These are phyloP conservation scores for Solanum pennellii DNA, from an alignment of 257 asterid genomes.

Conservation along the genomic window DNA sequence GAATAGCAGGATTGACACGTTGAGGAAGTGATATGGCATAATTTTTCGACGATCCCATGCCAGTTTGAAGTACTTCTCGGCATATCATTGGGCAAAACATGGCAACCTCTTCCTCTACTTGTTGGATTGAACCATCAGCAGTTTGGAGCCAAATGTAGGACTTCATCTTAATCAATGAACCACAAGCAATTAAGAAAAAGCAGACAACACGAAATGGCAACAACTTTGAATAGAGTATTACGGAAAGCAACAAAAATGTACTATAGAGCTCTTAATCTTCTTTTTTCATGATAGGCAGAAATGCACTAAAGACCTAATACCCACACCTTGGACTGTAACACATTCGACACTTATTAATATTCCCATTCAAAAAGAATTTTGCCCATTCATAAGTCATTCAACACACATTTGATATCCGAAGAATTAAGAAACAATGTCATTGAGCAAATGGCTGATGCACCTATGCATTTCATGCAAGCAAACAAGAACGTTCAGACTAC, in stretches of 20 bases:
- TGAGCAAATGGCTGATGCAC: not conserved
- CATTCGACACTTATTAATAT: not conserved
- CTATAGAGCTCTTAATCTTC: not conserved
- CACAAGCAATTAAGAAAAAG: not conserved
- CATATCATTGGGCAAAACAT: constrained; percentile 76
- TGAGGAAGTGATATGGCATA: constrained; percentile 83
- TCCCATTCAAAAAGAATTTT: not conserved
- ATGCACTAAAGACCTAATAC: not conserved
- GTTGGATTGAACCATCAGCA: constrained; percentile 69
- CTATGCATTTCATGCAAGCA: not conserved
- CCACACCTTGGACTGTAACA: not conserved
- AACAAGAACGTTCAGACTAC: not conserved
- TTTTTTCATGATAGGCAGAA: not conserved
- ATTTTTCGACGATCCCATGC: constrained; percentile 80
- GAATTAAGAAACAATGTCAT: not conserved
- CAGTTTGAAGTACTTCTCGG: constrained; percentile 59
- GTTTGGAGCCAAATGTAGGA: constrained; percentile 86
- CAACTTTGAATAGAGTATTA: not conserved
- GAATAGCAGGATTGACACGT: constrained; percentile 68
- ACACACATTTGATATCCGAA: not conserved
- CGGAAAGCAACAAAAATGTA: not conserved
- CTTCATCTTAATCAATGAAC: constrained; percentile 33
- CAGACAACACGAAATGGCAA: not conserved
- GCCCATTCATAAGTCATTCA: not conserved
- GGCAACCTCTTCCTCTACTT: constrained; percentile 89